Percentiles rank a stretch among this genome's conserved stretches.
Conservation (phyloP, 352 stramenopile species). For the Globisporangium mamillatum region DNA sequence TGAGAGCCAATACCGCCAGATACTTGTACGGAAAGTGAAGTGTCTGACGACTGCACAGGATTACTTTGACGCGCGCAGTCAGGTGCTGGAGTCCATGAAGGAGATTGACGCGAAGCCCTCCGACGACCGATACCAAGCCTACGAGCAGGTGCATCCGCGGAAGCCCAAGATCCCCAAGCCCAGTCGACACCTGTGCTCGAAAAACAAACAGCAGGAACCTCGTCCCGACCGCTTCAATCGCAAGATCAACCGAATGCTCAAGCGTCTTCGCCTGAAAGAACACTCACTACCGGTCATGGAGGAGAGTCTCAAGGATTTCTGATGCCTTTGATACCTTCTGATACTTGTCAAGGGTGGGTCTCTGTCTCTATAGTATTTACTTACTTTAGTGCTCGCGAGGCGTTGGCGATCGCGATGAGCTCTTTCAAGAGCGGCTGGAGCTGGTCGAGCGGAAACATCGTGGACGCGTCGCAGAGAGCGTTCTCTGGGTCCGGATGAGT, state of each 20-base stretch:
- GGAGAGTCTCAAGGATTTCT: constrained; percentile 69
- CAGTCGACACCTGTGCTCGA: constrained; percentile 25
- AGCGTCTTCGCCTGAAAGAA: constrained; percentile 67
- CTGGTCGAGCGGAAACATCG: constrained; percentile 71
- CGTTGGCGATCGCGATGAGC: constrained; percentile 68
- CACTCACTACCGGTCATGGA: constrained; percentile 64
- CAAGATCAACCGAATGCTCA: constrained; percentile 81
- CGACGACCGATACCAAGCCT: constrained; percentile 21
- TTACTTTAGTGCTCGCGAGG: constrained; percentile 35
- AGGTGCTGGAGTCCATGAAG: constrained; percentile 52
- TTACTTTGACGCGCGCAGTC: constrained; percentile 47
- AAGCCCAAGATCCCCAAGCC: constrained; percentile 78
- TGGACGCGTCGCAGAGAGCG: constrained; percentile 67
- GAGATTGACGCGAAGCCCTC: constrained; percentile 20
- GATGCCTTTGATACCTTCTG: constrained; percentile 15
- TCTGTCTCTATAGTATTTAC: neutral
- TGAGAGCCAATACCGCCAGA: constrained; percentile 47
- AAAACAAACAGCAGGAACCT: constrained; percentile 30
- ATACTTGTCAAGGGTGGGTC: neutral
- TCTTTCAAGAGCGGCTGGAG: constrained; percentile 65
- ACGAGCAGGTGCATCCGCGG: constrained; percentile 30
- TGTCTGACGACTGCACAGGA: constrained; percentile 42
- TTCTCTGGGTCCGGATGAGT: constrained; percentile 70
- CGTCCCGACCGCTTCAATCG: constrained; percentile 70
- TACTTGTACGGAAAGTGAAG: constrained; percentile 59